Evolutionary conservation across 2,329 filamentous ascomycete species (phyloP), one percentile per base, ranked within the genome.

Genomic region (Beauveria bassiana): DNA sequence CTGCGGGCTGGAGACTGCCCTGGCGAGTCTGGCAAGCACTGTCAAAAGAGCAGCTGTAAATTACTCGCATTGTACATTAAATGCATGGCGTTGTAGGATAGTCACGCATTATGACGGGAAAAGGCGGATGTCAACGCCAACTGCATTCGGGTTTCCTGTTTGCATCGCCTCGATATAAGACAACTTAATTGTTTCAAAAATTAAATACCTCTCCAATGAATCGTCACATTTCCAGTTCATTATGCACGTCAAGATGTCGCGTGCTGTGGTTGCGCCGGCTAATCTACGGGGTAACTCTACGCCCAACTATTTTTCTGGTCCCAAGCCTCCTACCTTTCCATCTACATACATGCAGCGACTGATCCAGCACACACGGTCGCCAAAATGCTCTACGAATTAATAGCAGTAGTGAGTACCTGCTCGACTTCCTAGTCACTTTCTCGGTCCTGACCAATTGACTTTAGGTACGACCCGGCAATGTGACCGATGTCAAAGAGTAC

Each of bases 401-500:
- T 99, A 76, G 95, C 90, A 75, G 88, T 97, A 78, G 95, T 97
- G 79, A 71, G 88, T 79, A 12, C 0, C n/a, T n/a, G 4, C n/a
- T 8, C n/a, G 10, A 5, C 53, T 9, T 14, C 3, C 1, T 14
- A 14, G 5, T 24, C 12, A 31, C 24, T 9, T 1, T 43, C 22
- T 18, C n/a, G 1, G 16, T 20, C 2, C 34, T 59, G 8, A 59
- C 34, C 18, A 31, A 53, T 50, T 28, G 12, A 16, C 12, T 16
- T 22, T 72, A 98, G 95, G 92, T 96, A 79, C 93, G 95, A 72
- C 91, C 92, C 68, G 91, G 91, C 81, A 93, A 86, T 77, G 79
- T 97, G 73, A 80, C 82, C 73, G 93, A 98, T 82, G 93, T 97
- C 70, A 96, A 93, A 86, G 93, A 98, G 92, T 97, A 86, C 68